phyloP scores from a whole-genome alignment of 257 asterid genomes.

The Ehretia macrophylla region DNA sequence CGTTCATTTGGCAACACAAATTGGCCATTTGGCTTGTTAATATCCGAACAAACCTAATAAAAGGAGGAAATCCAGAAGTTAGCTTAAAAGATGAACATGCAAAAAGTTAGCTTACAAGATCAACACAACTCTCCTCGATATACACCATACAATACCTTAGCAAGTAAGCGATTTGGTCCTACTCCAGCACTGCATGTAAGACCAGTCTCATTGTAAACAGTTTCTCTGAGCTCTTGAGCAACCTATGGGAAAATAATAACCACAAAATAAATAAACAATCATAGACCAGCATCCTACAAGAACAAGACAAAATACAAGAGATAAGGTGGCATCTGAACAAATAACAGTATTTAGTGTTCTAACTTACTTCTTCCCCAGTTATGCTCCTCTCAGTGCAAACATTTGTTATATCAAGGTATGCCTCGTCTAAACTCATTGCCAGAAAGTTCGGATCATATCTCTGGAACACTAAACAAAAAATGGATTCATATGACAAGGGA shows the following conservation, averaged over 20 bases:
- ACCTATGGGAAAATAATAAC: slow-evolving; percentile 42
- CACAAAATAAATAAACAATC: slow-evolving; percentile 5
- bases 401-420: slow-evolving; percentile 88
- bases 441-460: slow-evolving; percentile 74
- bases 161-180: slow-evolving; percentile 87
- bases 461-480: slow-evolving; percentile 59
- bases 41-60: slow-evolving; percentile 87
- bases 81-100: not conserved
- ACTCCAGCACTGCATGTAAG: slow-evolving; percentile 98
- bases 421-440: slow-evolving; percentile 95
- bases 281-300: slow-evolving; percentile 11
- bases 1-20: slow-evolving; percentile 82
- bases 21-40: slow-evolving; percentile 96
- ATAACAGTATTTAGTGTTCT: slow-evolving; percentile 12
- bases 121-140: not conserved
- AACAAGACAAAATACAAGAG: slow-evolving; percentile 4
- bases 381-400: slow-evolving; percentile 65
- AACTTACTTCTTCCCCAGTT: slow-evolving; percentile 74
- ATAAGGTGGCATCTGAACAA: not conserved
- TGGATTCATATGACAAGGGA: slow-evolving; percentile 17
- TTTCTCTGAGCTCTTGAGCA: slow-evolving; percentile 80
- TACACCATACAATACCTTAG: slow-evolving; percentile 61
- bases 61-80: slow-evolving; percentile 12
- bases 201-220: slow-evolving; percentile 72
- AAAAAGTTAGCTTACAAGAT: too few species aligned